These are phyloP conservation scores for Alternaria burnsii DNA, from an alignment of 2,329 filamentous ascomycete species.

Conservation along the genomic window DNA sequence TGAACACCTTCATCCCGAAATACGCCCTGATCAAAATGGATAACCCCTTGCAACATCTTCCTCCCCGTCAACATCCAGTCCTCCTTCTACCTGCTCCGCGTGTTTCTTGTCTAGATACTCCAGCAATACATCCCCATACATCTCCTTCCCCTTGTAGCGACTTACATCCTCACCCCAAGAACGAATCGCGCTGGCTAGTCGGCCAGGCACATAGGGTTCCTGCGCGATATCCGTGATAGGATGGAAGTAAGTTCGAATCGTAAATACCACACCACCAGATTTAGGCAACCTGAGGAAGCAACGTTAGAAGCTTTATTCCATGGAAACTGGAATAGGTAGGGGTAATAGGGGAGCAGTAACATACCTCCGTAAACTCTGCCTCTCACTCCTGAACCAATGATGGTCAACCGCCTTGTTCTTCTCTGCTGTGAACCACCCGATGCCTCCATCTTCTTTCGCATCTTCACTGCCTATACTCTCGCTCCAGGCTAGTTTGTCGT, in stretches of 20 bases:
- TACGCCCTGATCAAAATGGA: conserved; percentile 58
- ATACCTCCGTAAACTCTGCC: conserved; percentile 71
- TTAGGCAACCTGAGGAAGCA: conserved; percentile 50
- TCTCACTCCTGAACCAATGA: conserved; percentile 79
- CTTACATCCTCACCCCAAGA: conserved; percentile 84
- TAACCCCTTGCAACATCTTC: conserved; percentile 67
- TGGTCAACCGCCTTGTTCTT: conserved; percentile 76
- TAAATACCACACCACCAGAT: conserved; percentile 68
- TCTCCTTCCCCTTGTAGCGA: conserved; percentile 79
- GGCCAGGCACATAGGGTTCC: conserved; percentile 79
- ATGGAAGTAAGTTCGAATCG: conserved; percentile 81
- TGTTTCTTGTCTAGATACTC: conserved; percentile 80
- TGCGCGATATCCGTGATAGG: conserved; percentile 72
- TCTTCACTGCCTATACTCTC: conserved; percentile 79
- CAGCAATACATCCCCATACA: conserved; percentile 75
- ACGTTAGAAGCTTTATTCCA: background rate
- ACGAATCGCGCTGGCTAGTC: conserved; percentile 78
- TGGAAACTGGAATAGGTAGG: background rate
- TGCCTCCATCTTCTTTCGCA: conserved; percentile 51
- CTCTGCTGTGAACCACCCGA: conserved; percentile 75
- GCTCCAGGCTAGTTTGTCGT: conserved; percentile 79
- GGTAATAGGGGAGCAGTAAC: background rate
- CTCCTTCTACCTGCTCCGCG: conserved; percentile 73
- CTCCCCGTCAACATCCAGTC: conserved; percentile 69
- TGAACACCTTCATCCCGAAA: background rate